Percentiles rank a stretch among this genome's conserved stretches.
phyloP scores from a whole-genome alignment of 2,329 filamentous ascomycete genomes.

The Penicillium brevicompactum region DNA sequence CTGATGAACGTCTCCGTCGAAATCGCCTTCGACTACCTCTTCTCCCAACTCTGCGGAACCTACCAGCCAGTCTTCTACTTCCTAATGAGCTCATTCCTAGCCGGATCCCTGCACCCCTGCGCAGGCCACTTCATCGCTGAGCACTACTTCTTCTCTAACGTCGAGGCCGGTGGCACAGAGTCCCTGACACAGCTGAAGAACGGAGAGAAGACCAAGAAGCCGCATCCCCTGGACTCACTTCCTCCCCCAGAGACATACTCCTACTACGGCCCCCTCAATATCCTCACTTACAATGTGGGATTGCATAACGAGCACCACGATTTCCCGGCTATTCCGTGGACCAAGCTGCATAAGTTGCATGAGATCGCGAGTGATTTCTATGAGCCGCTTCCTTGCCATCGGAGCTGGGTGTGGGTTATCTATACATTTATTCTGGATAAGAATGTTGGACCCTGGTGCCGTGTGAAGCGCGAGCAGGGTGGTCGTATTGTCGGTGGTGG shows the following conservation, averaged over 20 bases:
- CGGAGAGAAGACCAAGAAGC: constrained; percentile 35
- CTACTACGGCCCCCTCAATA: constrained; percentile 92
- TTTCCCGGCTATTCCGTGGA: constrained; percentile 97
- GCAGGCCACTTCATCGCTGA: constrained; percentile 98
- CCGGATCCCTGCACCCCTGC: constrained; percentile 88
- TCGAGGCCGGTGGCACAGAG: constrained; percentile 41
- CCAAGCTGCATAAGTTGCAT: constrained; percentile 74
- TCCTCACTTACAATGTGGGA: constrained; percentile 95
- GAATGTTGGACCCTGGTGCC: constrained; percentile 84
- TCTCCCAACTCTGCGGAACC: constrained; percentile 60
- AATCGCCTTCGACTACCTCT: constrained; percentile 71
- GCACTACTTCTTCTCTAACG: constrained; percentile 72
- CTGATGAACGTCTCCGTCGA: constrained; percentile 78
- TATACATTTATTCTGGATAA: constrained; percentile 95
- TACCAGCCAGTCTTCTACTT: constrained; percentile 75
- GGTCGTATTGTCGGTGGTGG: constrained; percentile 60
- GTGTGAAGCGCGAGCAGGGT: constrained; percentile 88
- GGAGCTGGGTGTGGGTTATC: constrained; percentile 89
- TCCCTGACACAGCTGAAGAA: constrained; percentile 56
- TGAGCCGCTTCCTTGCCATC: constrained; percentile 78
- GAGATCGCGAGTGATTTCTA: constrained; percentile 90
- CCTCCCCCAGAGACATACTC: constrained; percentile 91
- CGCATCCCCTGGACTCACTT: constrained; percentile 60
- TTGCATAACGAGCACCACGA: constrained; percentile 99
- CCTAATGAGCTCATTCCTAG: constrained; percentile 86